Percentiles rank a stretch among this genome's conserved stretches.
These are phyloP conservation scores for Xylaria intraflava DNA, from an alignment of 495 filamentous ascomycete species.

Conservation along the genomic window DNA sequence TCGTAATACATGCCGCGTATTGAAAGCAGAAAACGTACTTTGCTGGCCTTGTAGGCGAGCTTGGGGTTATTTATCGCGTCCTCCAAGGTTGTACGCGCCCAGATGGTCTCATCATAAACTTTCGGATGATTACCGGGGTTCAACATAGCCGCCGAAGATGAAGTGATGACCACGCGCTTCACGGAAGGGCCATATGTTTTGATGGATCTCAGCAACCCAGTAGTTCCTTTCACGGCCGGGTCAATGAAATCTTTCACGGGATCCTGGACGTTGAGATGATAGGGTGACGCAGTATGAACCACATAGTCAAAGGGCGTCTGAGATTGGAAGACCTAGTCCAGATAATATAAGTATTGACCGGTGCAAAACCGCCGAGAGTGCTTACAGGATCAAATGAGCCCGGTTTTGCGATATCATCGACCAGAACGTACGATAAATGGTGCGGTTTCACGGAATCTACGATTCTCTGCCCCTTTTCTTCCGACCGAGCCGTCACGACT, in stretches of 20 bases:
- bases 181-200: constrained; percentile 24
- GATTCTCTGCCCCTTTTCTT: constrained; percentile 31
- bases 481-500: constrained; percentile 30
- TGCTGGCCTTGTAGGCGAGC: constrained; percentile 35
- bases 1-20: neutral
- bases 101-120: constrained; percentile 32
- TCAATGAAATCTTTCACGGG: constrained; percentile 33
- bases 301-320: constrained; percentile 29
- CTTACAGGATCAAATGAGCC: constrained; percentile 31
- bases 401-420: constrained; percentile 26
- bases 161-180: constrained; percentile 37
- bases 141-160: constrained; percentile 34
- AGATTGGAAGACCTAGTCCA: constrained; percentile 17
- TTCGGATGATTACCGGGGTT: constrained; percentile 23
- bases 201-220: constrained; percentile 31
- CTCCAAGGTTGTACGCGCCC: constrained; percentile 30
- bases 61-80: constrained; percentile 14
- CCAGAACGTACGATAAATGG: constrained; percentile 25
- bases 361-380: neutral
- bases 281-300: constrained; percentile 40
- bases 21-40: constrained; percentile 17
- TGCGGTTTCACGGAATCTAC: constrained; percentile 22
- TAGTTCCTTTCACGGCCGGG: constrained; percentile 37
- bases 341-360: neutral
- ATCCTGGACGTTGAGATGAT: constrained; percentile 28